Conservation (phyloP, 306 rosid species). For the Morella rubra region DNA sequence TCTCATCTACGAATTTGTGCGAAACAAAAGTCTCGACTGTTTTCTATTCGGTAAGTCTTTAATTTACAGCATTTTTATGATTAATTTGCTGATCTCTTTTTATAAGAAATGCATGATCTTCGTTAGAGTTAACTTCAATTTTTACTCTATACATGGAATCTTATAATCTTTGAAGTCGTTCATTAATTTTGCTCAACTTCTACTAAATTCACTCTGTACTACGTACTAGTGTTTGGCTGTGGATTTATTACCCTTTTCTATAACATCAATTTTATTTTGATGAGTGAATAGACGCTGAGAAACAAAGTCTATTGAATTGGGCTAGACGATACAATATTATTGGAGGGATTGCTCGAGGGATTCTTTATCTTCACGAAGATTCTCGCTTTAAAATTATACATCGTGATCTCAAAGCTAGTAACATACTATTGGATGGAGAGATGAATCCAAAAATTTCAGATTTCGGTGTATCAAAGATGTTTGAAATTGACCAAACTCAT, state of each 20-base stretch:
- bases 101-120: neutral
- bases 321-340: constrained; percentile 33
- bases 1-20: constrained; percentile 6
- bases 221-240: neutral
- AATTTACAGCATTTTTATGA: neutral
- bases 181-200: too few species aligned
- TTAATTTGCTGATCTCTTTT: neutral
- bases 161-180: too few species aligned
- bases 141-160: neutral
- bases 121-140: too few species aligned
- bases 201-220: neutral
- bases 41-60: constrained; percentile 18
- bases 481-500: constrained; percentile 36
- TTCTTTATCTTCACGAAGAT: constrained; percentile 41
- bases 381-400: constrained; percentile 37
- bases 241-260: neutral
- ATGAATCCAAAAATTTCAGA: constrained; percentile 48
- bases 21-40: constrained; percentile 37
- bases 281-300: constrained; percentile 24
- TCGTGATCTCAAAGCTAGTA: constrained; percentile 44
- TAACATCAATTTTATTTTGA: too few species aligned
- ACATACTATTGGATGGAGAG: constrained; percentile 39
- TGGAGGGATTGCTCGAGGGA: constrained; percentile 32
- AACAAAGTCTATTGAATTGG: constrained; percentile 37
- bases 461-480: constrained; percentile 45